Evolutionary conservation across 495 filamentous ascomycete species (phyloP).

Genomic region (Annulohypoxylon moriforme): DNA sequence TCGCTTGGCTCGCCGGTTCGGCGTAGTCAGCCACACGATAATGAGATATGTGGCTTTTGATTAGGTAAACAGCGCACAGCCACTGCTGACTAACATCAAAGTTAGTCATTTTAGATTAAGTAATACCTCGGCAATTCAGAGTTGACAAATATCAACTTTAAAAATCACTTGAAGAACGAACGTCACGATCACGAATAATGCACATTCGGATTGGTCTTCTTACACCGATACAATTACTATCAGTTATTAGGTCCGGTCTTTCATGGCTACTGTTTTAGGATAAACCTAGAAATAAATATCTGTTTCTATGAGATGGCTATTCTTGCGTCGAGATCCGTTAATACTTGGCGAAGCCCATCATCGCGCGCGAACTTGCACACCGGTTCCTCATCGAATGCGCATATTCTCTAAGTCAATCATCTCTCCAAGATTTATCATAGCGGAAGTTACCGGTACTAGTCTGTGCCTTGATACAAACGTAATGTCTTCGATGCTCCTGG

Average conservation of each 20-base stretch:
- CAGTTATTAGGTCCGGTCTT: too few species aligned
- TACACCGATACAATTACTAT: too few species aligned
- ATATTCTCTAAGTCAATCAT: not conserved
- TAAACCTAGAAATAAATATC: not conserved
- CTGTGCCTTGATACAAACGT: not conserved
- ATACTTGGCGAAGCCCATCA: too few species aligned
- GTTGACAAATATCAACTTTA: not conserved
- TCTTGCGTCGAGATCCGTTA: not conserved
- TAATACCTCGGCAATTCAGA: not conserved
- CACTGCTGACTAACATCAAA: not conserved
- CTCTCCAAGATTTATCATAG: not conserved
- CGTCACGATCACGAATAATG: too few species aligned
- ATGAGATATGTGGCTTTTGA: not conserved
- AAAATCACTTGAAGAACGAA: not conserved
- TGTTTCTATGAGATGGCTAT: not conserved
- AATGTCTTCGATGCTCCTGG: not conserved
- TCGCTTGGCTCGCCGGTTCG: conserved; percentile 16
- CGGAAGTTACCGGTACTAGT: not conserved
- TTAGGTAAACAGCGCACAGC: not conserved
- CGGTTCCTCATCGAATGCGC: not conserved
- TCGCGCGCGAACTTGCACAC: not conserved
- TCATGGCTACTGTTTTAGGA: too few species aligned
- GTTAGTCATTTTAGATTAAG: not conserved
- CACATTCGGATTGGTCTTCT: too few species aligned
- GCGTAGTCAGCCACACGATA: not conserved